phyloP scores from a whole-genome alignment of 306 rosid species.

The Pterocarpus santalinus region DNA sequence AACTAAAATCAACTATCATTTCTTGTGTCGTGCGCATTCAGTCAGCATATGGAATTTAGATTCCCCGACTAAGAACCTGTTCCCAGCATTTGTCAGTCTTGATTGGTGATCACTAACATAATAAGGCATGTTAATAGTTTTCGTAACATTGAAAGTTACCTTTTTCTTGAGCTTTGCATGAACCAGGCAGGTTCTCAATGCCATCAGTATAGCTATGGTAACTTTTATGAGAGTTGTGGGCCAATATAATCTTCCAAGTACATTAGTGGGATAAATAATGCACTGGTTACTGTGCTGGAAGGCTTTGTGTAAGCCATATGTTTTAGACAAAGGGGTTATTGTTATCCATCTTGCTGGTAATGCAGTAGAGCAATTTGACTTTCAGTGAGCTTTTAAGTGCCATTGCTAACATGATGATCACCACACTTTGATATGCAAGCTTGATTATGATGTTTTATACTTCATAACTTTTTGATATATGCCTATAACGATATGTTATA shows the following conservation, averaged over 20 bases:
- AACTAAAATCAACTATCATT: background rate
- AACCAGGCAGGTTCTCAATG: conserved; percentile 12
- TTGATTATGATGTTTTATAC: background rate
- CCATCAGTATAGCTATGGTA: background rate
- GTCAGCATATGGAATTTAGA: conserved; percentile 9
- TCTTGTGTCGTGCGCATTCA: background rate
- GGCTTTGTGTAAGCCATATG: conserved; percentile 21
- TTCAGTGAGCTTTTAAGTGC: conserved; percentile 11
- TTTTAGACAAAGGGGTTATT: background rate
- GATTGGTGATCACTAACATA: background rate
- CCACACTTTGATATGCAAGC: background rate
- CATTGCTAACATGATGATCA: conserved; percentile 9
- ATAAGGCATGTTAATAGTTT: conserved; percentile 8
- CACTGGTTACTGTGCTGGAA: background rate
- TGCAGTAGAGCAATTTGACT: conserved; percentile 13
- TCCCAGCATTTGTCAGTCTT: background rate
- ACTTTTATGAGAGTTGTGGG: background rate
- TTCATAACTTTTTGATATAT: background rate
- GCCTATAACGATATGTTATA: background rate
- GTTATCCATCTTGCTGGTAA: background rate
- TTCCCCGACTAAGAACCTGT: background rate
- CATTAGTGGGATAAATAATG: background rate
- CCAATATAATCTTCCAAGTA: background rate
- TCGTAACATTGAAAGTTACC: background rate
- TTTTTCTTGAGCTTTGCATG: conserved; percentile 17